Conservation (phyloP, 306 rosid species). For the Prinsepia uniflora region DNA sequence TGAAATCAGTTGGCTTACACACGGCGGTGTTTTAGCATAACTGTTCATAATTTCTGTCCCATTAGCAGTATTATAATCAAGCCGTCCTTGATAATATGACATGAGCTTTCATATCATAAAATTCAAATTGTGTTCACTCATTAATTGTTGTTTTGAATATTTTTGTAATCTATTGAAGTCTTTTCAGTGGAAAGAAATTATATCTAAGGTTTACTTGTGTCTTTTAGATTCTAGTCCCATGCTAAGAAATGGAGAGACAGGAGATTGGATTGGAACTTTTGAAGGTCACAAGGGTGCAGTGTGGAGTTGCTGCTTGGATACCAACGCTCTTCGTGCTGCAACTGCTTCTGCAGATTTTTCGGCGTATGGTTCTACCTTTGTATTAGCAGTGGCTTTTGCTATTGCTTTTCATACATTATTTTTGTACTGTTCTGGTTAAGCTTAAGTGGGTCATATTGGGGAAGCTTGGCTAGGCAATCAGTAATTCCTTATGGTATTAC, state of each 20-base stretch:
- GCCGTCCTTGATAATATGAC: neutral
- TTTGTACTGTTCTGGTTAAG: neutral
- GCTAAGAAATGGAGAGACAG: slow-evolving; percentile 97
- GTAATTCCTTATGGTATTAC: too few species aligned
- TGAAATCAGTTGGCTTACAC: too few species aligned
- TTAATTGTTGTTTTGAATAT: neutral
- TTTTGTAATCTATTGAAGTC: neutral
- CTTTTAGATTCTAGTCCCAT: slow-evolving; percentile 82
- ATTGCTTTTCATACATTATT: neutral
- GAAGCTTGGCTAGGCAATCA: neutral
- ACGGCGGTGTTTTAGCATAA: too few species aligned
- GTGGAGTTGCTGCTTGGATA: slow-evolving; percentile 98
- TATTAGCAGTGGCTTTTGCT: neutral
- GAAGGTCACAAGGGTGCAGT: slow-evolving; percentile 99
- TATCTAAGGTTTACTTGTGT: slow-evolving; percentile 2
- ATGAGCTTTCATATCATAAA: neutral
- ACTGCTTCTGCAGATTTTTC: slow-evolving; percentile 97
- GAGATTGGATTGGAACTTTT: slow-evolving; percentile 99
- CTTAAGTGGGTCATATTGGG: neutral
- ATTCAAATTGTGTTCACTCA: too few species aligned
- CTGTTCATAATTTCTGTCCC: neutral
- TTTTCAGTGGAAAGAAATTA: neutral
- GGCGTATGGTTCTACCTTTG: slow-evolving; percentile 45
- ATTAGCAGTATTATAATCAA: too few species aligned
- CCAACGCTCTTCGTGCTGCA: slow-evolving; percentile 91